Evolutionary conservation across 768 basidiomycete genomes (phyloP).

Genomic region (Russula foetens): DNA sequence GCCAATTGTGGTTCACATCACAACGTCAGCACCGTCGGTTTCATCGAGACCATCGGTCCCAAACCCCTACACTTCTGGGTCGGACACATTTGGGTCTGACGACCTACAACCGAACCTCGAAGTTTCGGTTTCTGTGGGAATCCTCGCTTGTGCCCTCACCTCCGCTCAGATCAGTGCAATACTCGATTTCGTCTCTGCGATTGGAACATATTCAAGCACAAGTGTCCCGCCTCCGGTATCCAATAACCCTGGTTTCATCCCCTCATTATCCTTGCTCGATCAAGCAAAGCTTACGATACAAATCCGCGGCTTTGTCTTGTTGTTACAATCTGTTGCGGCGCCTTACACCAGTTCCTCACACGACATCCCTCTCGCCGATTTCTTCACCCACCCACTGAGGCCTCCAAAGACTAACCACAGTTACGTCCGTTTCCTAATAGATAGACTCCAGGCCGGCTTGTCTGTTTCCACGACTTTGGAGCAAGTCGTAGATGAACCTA

Average conservation of each 20-base stretch:
- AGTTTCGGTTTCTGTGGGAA: conserved; percentile 10
- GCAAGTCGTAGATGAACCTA: conserved; percentile 1
- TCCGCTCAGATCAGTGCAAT: conserved; percentile 11
- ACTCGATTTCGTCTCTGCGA: conserved; percentile 27
- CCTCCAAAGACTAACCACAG: conserved; percentile 43
- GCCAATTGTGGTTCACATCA: conserved; percentile 14
- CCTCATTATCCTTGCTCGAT: conserved; percentile 24
- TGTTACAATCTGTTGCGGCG: conserved; percentile 31
- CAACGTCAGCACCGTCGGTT: conserved; percentile 5
- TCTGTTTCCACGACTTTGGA: conserved; percentile 14
- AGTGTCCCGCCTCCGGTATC: conserved; percentile 8
- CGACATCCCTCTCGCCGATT: conserved; percentile 26
- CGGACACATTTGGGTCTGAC: not conserved
- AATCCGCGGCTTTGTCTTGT: conserved; percentile 39
- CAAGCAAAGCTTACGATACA: conserved; percentile 29
- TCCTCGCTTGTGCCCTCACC: conserved; percentile 19
- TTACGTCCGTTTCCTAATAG: conserved; percentile 40
- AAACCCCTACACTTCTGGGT: not conserved
- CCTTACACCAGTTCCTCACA: conserved; percentile 6
- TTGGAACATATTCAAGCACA: conserved; percentile 21
- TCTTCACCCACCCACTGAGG: conserved; percentile 51
- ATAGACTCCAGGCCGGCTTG: conserved; percentile 20
- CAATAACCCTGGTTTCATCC: conserved; percentile 19
- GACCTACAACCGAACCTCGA: conserved; percentile 11
- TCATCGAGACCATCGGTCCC: not conserved